Base-by-base conservation (phyloP, 1,139 yeast genomes). In the Saccharomycopsis hybrid region DNA sequence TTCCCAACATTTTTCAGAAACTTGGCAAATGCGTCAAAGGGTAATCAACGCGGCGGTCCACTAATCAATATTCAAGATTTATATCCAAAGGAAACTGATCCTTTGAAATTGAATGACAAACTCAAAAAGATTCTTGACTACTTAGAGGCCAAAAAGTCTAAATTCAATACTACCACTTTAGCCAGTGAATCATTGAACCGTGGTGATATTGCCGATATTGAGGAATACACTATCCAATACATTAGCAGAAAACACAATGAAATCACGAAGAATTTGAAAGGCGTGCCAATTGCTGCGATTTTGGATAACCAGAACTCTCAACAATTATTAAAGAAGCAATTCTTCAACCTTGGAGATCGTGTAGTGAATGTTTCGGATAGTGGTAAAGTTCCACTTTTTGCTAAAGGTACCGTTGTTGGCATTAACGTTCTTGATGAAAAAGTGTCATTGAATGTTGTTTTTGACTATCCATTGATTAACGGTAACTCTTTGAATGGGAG, bases 351-450 rank as follows among this genome's bases (percentile, higher is more conserved):
- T 38, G 98, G 98, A 59, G 97, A 92, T 62, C 78, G 98, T 54
- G 87, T 94, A 39, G 78, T 86, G 35, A 89, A 87, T 59, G 86
- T 89, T 28, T 84, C 85, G 60, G 88, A 83, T 59, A 82, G 86
- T 38, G 97, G 97, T 52, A 89, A 88, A 62, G 96, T 90, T 13
- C 96, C 97, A 36, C 69, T 82, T 52, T 87, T 85, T 61, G 77
- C 89, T 27, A 84, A 86, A 60, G 99, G 99, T 63, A 89, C 97
- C 1, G 95, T 92, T 50, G 85, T 86, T 49, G 89, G 92, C 3
- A 62, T 72, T 32, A 42, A 48, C 31, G 50, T 48, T 33, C 36
- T 28, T 4, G 51, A 50, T n/a, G 54, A 51, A 7, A 72, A 75
- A 59, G 73, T 72, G 32, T 71, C 74, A 7, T 68, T 86, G 56